Conservation (phyloP, 2,329 filamentous ascomycete species). For the Talaromyces rugulosus region DNA sequence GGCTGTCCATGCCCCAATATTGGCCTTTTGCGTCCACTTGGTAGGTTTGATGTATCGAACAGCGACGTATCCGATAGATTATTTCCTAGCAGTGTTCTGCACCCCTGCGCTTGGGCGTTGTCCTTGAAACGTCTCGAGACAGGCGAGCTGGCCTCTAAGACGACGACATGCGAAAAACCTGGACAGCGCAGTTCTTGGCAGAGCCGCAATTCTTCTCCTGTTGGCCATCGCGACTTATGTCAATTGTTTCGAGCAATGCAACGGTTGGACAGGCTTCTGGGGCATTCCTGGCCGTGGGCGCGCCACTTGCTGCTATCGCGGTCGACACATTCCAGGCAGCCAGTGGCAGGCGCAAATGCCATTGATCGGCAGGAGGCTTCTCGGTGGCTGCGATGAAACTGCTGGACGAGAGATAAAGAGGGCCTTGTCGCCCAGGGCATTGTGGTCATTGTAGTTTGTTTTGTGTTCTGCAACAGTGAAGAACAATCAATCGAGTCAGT, state of each 20-base stretch:
- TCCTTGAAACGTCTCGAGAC: neutral
- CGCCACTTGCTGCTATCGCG: neutral
- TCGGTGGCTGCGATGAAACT: neutral
- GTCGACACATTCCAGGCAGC: neutral
- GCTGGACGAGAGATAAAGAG: conserved; percentile 2
- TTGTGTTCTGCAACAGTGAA: neutral
- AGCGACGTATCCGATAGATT: neutral
- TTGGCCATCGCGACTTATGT: neutral
- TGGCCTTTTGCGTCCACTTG: neutral
- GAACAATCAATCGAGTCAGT: neutral
- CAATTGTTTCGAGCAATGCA: neutral
- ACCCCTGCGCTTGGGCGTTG: neutral
- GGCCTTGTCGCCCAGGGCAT: neutral
- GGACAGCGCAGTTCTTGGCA: neutral
- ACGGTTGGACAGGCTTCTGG: neutral
- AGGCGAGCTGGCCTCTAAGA: neutral
- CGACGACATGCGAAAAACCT: neutral
- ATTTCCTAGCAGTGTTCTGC: neutral
- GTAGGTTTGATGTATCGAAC: neutral
- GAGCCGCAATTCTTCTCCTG: neutral
- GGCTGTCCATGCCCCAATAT: neutral
- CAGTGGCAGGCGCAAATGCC: neutral
- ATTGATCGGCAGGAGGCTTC: neutral
- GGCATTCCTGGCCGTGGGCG: neutral
- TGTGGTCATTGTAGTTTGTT: neutral